phyloP scores from a whole-genome alignment of 2,329 filamentous ascomycete genomes.

The Onygena corvina region DNA sequence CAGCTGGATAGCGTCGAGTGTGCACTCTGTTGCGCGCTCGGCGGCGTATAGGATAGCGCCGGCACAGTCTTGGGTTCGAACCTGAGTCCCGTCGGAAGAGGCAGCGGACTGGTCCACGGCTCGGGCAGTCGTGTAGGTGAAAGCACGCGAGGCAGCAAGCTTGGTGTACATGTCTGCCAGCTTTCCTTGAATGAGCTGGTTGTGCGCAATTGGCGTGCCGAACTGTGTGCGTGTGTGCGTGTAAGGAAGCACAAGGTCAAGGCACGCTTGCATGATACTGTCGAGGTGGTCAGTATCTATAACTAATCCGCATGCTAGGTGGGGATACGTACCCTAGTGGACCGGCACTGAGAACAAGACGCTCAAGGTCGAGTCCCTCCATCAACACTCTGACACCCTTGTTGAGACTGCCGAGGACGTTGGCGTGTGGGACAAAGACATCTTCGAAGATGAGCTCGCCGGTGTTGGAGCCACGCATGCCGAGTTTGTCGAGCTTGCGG shows the following conservation, averaged over 20 bases:
- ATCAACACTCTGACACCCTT: constrained; percentile 82
- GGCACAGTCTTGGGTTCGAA: constrained; percentile 84
- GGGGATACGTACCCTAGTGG: constrained; percentile 53
- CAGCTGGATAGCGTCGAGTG: constrained; percentile 52
- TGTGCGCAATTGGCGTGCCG: constrained; percentile 70
- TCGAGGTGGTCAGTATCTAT: neutral
- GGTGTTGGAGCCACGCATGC: constrained; percentile 94
- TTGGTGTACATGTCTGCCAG: constrained; percentile 97
- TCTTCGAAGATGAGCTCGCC: constrained; percentile 85
- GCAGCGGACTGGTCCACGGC: constrained; percentile 61
- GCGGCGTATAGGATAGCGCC: constrained; percentile 88
- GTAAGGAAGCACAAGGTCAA: constrained; percentile 80
- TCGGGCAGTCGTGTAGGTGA: constrained; percentile 73
- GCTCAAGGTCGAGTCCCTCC: constrained; percentile 89
- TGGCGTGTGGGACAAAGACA: constrained; percentile 75
- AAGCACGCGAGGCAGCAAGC: constrained; percentile 67
- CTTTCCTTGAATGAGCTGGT: constrained; percentile 86
- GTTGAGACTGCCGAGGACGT: constrained; percentile 69
- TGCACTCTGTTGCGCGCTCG: constrained; percentile 72
- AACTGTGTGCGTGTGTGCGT: constrained; percentile 86
- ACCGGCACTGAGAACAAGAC: constrained; percentile 80
- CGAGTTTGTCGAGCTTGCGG: constrained; percentile 91
- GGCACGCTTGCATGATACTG: constrained; percentile 75
- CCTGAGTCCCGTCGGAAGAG: constrained; percentile 25
- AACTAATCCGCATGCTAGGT: neutral